These are phyloP conservation scores for Aspergillus sp. DNA, from an alignment of 2,329 filamentous ascomycete genomes.

Conservation along the genomic window DNA sequence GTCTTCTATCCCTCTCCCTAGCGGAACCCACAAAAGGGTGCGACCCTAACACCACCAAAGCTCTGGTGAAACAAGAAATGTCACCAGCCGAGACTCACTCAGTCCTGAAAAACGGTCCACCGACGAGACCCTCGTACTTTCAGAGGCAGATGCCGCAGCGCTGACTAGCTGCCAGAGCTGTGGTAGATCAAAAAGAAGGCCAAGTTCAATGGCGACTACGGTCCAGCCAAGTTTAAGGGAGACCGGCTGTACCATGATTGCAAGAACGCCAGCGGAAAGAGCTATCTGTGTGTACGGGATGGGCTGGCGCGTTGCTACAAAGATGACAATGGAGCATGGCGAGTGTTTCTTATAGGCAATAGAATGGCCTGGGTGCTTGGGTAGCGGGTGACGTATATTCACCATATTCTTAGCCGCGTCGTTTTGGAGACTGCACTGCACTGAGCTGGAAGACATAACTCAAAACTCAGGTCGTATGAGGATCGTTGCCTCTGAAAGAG, in stretches of 20 bases:
- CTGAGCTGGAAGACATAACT: too few species aligned
- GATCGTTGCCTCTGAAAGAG: neutral
- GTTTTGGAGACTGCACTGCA: neutral
- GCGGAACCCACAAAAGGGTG: neutral
- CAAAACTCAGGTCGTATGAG: neutral
- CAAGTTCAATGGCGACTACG: neutral
- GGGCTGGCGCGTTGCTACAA: neutral
- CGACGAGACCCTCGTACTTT: neutral
- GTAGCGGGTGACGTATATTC: neutral
- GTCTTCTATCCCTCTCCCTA: neutral
- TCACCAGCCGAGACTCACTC: neutral
- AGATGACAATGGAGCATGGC: neutral
- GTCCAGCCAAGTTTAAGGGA: neutral
- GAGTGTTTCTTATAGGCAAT: neutral
- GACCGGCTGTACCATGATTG: neutral
- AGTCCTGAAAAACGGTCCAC: neutral
- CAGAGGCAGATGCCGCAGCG: neutral
- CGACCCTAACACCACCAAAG: neutral
- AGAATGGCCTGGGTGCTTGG: too few species aligned
- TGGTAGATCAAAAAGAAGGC: conserved; percentile 2
- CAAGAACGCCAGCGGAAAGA: neutral
- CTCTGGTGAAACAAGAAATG: neutral
- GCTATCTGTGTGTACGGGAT: conserved; percentile 1
- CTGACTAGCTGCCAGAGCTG: neutral
- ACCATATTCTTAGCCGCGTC: neutral